Base-by-base conservation (phyloP, 345 rosid species). In the Trapa incisa region DNA sequence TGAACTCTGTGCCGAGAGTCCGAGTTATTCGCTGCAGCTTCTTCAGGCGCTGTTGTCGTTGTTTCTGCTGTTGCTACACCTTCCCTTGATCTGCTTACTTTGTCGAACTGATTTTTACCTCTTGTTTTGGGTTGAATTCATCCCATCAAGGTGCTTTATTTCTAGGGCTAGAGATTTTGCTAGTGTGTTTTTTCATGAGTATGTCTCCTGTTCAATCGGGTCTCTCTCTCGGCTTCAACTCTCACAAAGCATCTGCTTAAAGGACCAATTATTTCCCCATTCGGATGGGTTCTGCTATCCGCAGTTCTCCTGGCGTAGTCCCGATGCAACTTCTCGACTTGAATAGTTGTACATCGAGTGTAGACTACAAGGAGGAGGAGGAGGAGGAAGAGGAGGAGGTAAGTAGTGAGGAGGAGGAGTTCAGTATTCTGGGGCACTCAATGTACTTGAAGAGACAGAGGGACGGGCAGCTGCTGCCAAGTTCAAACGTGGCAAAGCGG, bases 401-500 rank as follows among this genome's bases (percentile, higher is more conserved):
- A 32, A 71, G 77, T 22, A 32, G 63, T 38, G 86, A 81, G 17
- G 94, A 85, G 8, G 87, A 85, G 50, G 84, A 85, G 57, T 87
- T 92, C 75, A 83, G 91, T 71, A 75, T 92, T 67, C 72, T 86
- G 68, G 98, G 98, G 1, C 95, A 89, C 61, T 82, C 76, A 12
- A 72, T 92, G 88, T 82, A 88, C 68, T 71, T 86, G 15, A 92
- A 92, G 77, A 78, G 98, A 70, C 91, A 77, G 65, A 73, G 89
- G 62, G 95, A 89, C 50, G 65, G 81, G 50, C 84, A 79, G 13
- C 69, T 77, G 33, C 66, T 79, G 56, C 70, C 73, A 2, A 66
- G 72, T 3, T 61, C 80, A 4, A 80, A 75, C 66, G 74, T 78
- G n/a, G 76, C 79, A 5, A 89, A 82, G 75, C 80, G 82, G 39